phyloP scores from a whole-genome alignment of 306 rosid genomes.

The Cucurbita argyrosperma region DNA sequence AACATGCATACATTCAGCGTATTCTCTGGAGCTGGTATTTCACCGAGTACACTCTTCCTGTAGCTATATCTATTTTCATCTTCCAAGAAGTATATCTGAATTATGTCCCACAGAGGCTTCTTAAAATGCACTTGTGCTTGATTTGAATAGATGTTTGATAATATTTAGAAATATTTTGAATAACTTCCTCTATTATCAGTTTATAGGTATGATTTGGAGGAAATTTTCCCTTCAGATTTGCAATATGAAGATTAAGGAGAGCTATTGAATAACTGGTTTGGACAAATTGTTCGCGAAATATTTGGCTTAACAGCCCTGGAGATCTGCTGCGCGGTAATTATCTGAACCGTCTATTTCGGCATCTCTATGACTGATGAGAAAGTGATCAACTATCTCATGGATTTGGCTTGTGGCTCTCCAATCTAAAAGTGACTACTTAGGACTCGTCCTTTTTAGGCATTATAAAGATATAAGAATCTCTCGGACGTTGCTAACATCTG shows the following conservation, averaged over 20 bases:
- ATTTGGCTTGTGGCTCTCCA: too few species aligned
- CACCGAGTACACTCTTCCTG: background rate
- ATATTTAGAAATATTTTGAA: background rate
- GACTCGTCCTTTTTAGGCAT: background rate
- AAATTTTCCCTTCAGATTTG: conserved; percentile 6
- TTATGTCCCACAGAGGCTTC: too few species aligned
- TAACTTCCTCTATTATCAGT: conserved; percentile 14
- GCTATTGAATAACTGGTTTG: background rate
- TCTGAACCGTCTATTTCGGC: background rate
- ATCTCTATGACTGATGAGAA: background rate
- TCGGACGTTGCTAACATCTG: background rate
- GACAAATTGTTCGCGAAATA: background rate
- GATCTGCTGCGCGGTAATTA: background rate
- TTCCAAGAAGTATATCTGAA: too few species aligned
- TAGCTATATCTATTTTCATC: background rate
- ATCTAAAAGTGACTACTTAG: too few species aligned
- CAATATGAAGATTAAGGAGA: conserved; percentile 14
- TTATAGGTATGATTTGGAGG: conserved; percentile 38
- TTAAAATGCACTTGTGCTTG: background rate
- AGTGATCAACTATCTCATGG: background rate
- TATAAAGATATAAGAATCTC: background rate
- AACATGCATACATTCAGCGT: background rate
- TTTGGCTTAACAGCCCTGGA: background rate
- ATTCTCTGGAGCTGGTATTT: background rate
- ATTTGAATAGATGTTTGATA: background rate